These are phyloP conservation scores for Takashimella tepidaria DNA, from an alignment of 1,284 basidiomycete genomes.

Conservation along the genomic window DNA sequence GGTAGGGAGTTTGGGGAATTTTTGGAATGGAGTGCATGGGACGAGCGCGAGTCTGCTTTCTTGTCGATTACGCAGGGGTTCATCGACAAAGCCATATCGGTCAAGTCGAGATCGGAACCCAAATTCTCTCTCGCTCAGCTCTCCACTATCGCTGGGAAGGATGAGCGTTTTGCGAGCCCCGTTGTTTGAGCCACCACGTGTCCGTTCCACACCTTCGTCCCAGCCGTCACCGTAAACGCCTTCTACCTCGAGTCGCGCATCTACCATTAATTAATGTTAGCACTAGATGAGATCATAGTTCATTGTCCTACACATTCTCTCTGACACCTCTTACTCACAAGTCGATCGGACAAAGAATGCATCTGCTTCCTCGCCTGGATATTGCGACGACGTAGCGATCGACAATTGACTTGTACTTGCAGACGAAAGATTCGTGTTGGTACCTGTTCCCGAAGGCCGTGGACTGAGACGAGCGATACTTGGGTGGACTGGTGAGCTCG, in stretches of 20 bases:
- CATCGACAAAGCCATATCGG: constrained; percentile 80
- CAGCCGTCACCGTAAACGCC: constrained; percentile 89
- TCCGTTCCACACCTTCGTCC: constrained; percentile 84
- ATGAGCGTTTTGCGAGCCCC: constrained; percentile 51
- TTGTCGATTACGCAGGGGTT: constrained; percentile 53
- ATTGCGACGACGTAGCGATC: constrained; percentile 30
- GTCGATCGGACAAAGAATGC: constrained; percentile 80
- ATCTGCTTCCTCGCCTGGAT: constrained; percentile 66
- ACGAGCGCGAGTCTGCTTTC: constrained; percentile 72
- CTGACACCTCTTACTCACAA: constrained; percentile 45
- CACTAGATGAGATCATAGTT: not conserved
- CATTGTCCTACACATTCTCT: not conserved
- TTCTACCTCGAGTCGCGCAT: constrained; percentile 73
- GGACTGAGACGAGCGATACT: constrained; percentile 11
- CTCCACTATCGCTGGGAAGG: constrained; percentile 48
- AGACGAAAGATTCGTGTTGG: constrained; percentile 1
- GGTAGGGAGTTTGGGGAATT: constrained; percentile 56
- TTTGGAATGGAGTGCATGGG: constrained; percentile 59
- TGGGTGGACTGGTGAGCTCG: constrained; percentile 10
- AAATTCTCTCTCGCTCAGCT: constrained; percentile 54
- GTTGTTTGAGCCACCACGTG: constrained; percentile 64
- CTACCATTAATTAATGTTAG: no score
- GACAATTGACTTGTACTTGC: constrained; percentile 21
- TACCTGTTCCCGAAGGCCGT: constrained; percentile 4
- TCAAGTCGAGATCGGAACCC: constrained; percentile 60